phyloP scores from a whole-genome alignment of 768 basidiomycete genomes.

The Sarcodon aspratus region DNA sequence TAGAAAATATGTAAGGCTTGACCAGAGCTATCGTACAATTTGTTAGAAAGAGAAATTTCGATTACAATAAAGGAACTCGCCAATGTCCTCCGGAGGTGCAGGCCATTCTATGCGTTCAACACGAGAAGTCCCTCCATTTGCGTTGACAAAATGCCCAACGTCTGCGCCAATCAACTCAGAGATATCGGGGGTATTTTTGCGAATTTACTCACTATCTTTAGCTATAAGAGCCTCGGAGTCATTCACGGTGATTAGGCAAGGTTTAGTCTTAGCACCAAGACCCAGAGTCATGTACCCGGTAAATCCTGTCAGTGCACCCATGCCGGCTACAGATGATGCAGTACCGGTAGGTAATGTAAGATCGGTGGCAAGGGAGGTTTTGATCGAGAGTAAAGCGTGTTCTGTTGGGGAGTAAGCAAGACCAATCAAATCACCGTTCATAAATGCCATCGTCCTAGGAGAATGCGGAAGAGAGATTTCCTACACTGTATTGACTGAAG shows the following conservation, averaged over 20 bases:
- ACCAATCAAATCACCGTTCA: constrained; percentile 47
- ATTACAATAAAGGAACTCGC: constrained; percentile 24
- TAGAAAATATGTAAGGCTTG: constrained; percentile 68
- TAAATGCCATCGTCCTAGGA: constrained; percentile 73
- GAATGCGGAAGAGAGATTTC: constrained; percentile 83
- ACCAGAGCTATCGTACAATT: constrained; percentile 39
- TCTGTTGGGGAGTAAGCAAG: constrained; percentile 77
- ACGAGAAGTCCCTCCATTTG: constrained; percentile 43
- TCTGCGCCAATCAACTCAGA: constrained; percentile 27
- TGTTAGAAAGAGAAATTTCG: not conserved
- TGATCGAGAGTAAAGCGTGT: constrained; percentile 61
- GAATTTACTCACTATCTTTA: constrained; percentile 60
- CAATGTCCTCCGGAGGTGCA: constrained; percentile 71
- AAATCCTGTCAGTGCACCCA: constrained; percentile 69
- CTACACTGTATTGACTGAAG: constrained; percentile 23
- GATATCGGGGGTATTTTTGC: not conserved
- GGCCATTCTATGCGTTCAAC: constrained; percentile 55
- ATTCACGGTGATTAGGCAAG: constrained; percentile 40
- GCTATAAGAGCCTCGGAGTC: constrained; percentile 60
- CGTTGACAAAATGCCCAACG: constrained; percentile 54
- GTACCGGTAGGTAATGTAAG: constrained; percentile 21
- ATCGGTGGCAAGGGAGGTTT: constrained; percentile 41
- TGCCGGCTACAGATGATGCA: constrained; percentile 38
- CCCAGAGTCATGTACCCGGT: constrained; percentile 83
- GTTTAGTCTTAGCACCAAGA: constrained; percentile 63